These are phyloP conservation scores for Bacterosira constricta DNA, from an alignment of 108 stramenopile genomes.

Conservation along the genomic window DNA sequence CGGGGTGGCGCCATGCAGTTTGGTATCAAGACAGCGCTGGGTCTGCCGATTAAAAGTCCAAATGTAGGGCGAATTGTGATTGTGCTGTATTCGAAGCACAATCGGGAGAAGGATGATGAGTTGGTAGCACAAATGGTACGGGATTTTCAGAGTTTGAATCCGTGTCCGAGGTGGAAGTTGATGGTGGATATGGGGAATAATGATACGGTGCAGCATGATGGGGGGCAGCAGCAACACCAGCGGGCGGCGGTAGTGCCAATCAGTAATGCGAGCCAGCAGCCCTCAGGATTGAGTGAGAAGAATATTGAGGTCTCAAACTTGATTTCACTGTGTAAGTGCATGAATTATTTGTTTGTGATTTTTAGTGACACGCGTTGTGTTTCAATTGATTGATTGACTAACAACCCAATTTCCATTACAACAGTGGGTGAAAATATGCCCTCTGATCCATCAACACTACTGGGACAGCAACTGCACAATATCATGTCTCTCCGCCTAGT, in stretches of 20 bases:
- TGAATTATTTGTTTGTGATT: background rate
- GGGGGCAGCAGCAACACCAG: background rate
- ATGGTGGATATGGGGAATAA: constrained; percentile 70
- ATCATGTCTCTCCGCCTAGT: constrained; percentile 69
- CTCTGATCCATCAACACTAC: constrained; percentile 53
- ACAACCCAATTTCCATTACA: no score
- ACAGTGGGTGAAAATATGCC: constrained; percentile 63
- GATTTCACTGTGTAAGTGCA: constrained; percentile 1
- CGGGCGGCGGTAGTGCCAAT: background rate
- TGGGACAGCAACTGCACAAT: constrained; percentile 53
- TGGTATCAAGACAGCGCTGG: constrained; percentile 84
- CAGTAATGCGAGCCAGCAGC: no score
- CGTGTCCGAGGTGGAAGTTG: constrained; percentile 84
- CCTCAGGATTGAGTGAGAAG: background rate
- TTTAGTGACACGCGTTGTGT: no score
- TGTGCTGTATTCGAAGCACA: constrained; percentile 63
- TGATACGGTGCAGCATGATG: background rate
- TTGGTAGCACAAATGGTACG: constrained; percentile 59
- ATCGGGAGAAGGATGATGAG: constrained; percentile 63
- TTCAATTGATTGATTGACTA: no score
- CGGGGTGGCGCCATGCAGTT: constrained; percentile 82
- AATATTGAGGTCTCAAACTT: background rate
- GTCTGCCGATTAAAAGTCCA: constrained; percentile 73
- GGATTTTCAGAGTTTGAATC: constrained; percentile 73
- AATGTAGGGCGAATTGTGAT: constrained; percentile 81